These are phyloP conservation scores for Tricholomella constricta DNA, from an alignment of 768 basidiomycete species.

Conservation along the genomic window DNA sequence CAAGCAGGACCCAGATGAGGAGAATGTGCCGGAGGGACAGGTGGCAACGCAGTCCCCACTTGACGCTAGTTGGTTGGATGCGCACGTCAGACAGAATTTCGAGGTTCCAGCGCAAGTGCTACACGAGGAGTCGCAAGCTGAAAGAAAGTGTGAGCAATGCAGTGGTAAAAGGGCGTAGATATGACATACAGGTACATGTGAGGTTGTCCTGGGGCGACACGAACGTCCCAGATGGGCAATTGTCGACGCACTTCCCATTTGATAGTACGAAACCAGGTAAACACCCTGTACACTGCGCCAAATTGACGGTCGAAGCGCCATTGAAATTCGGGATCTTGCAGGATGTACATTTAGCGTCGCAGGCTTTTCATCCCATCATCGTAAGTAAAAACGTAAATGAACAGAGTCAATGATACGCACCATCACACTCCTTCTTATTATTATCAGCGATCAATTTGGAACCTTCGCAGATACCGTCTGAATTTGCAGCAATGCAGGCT, in stretches of 20 bases:
- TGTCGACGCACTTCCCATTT: conserved; percentile 65
- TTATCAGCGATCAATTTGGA: conserved; percentile 74
- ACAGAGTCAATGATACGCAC: conserved; percentile 42
- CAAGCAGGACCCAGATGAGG: conserved; percentile 64
- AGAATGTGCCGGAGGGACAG: conserved; percentile 72
- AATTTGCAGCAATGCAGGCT: conserved; percentile 63
- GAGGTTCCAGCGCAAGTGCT: conserved; percentile 66
- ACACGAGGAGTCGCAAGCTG: conserved; percentile 59
- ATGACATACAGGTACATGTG: conserved; percentile 68
- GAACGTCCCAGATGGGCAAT: conserved; percentile 76
- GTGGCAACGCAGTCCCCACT: conserved; percentile 69
- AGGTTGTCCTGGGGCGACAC: conserved; percentile 69
- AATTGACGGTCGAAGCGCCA: conserved; percentile 61
- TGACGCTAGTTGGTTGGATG: conserved; percentile 65
- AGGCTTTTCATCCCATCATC: conserved; percentile 43
- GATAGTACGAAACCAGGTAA: conserved; percentile 75
- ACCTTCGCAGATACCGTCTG: conserved; percentile 70
- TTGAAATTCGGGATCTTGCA: conserved; percentile 77
- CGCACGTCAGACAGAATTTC: conserved; percentile 73
- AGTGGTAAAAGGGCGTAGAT: not conserved
- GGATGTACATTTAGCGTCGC: conserved; percentile 75
- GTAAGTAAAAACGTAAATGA: not conserved
- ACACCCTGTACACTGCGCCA: conserved; percentile 77
- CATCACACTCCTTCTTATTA: conserved; percentile 75
- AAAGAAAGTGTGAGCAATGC: conserved; percentile 7